Conservation (phyloP, 2,329 filamentous ascomycete species). For the Neonectria neomacrospora region DNA sequence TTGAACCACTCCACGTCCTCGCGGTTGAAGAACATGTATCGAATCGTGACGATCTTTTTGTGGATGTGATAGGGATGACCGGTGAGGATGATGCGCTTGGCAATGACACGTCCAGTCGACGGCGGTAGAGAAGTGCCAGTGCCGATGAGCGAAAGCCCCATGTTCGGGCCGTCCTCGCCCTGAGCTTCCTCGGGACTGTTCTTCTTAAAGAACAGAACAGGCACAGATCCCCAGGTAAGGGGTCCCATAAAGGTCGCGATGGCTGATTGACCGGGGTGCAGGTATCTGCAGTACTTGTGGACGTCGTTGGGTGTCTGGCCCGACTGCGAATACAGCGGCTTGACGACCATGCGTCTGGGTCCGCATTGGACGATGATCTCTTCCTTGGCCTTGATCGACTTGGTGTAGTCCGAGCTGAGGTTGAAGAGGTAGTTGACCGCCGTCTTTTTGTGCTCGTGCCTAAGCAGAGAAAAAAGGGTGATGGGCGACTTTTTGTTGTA, state of each 20-base stretch:
- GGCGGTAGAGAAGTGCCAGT: slow-evolving; percentile 89
- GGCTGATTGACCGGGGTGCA: slow-evolving; percentile 90
- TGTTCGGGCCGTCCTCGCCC: slow-evolving; percentile 55
- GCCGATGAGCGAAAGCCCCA: slow-evolving; percentile 77
- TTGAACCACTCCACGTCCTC: slow-evolving; percentile 99
- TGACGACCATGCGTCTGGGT: slow-evolving; percentile 85
- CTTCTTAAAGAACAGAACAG: slow-evolving; percentile 86
- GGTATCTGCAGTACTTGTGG: slow-evolving; percentile 93
- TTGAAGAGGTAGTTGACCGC: slow-evolving; percentile 91
- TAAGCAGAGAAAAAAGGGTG: slow-evolving; percentile 84
- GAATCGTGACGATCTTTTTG: slow-evolving; percentile 94
- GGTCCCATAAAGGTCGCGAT: slow-evolving; percentile 92
- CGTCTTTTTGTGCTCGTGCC: slow-evolving; percentile 95
- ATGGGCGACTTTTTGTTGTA: slow-evolving; percentile 68
- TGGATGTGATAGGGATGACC: slow-evolving; percentile 99
- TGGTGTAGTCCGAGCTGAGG: slow-evolving; percentile 79
- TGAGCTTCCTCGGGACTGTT: slow-evolving; percentile 55
- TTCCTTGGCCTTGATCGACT: slow-evolving; percentile 89
- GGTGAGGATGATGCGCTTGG: slow-evolving; percentile 92
- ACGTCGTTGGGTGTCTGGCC: slow-evolving; percentile 95
- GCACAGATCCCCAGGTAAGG: slow-evolving; percentile 91
- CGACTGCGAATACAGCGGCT: slow-evolving; percentile 89
- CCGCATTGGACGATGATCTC: slow-evolving; percentile 93
- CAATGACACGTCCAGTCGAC: slow-evolving; percentile 80
- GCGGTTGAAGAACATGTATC: slow-evolving; percentile 99